Evolutionary conservation across 2,329 filamentous ascomycete genomes (phyloP).

Genomic region (Hymenoscyphus infarciens): DNA sequence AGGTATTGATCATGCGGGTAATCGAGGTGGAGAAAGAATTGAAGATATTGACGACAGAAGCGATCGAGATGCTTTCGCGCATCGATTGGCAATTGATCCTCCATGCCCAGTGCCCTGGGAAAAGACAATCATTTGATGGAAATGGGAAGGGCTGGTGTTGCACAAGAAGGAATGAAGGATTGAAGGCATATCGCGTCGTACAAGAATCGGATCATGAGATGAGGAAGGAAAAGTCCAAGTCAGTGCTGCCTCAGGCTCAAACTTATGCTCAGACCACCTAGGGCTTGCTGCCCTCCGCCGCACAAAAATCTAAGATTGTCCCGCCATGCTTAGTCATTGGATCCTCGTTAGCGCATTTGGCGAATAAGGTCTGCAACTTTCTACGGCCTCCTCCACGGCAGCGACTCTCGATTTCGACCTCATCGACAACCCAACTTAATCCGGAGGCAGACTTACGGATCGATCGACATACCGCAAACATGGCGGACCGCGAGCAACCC

Average conservation of each 20-base stretch:
- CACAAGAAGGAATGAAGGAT: not conserved
- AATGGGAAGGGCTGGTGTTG: not conserved
- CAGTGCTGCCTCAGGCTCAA: not conserved
- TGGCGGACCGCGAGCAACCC: conserved; percentile 78
- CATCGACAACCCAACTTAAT: conserved; percentile 31
- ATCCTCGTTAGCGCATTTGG: conserved; percentile 23
- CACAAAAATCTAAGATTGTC: conserved; percentile 15
- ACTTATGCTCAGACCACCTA: conserved; percentile 6
- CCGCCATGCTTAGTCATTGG: conserved; percentile 22
- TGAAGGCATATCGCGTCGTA: not conserved
- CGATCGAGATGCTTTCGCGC: conserved; percentile 41
- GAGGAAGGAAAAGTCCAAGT: not conserved
- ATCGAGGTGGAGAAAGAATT: conserved; percentile 62
- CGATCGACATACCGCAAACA: conserved; percentile 56
- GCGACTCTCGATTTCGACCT: conserved; percentile 22
- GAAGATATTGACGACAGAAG: conserved; percentile 74
- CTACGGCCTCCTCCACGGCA: conserved; percentile 25
- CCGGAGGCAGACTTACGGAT: conserved; percentile 33
- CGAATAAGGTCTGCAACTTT: conserved; percentile 20
- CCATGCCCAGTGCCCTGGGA: conserved; percentile 26
- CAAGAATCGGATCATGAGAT: not conserved
- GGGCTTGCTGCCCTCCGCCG: conserved; percentile 20
- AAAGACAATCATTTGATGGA: conserved; percentile 10
- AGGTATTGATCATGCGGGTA: conserved; percentile 61
- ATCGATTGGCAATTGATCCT: conserved; percentile 27